A percentile compares a stretch with the other conserved stretches of the same genome.
Conservation (phyloP, 495 filamentous ascomycete species). For the Jackrogersella minutella region DNA sequence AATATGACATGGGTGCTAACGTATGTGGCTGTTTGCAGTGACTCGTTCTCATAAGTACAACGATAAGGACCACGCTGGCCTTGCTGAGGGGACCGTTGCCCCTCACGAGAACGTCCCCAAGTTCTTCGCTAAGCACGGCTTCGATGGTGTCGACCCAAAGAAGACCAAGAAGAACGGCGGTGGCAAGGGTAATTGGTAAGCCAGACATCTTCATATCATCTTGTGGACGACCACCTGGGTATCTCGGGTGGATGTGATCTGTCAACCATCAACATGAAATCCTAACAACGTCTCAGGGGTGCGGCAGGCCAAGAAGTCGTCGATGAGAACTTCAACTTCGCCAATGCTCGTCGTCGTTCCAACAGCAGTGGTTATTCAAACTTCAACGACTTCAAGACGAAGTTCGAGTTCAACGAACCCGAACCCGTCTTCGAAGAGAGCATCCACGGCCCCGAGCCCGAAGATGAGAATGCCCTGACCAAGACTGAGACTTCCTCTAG, state of each 20-base stretch:
- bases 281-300: conserved; percentile 66
- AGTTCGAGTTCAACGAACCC: conserved; percentile 85
- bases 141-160: conserved; percentile 81
- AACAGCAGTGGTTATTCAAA: conserved; percentile 87
- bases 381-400: conserved; percentile 97
- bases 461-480: conserved; percentile 57
- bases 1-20: conserved; percentile 31
- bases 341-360: conserved; percentile 88
- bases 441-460: conserved; percentile 65
- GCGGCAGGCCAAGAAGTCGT: conserved; percentile 81
- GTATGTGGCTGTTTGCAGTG: conserved; percentile 63
- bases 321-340: conserved; percentile 79
- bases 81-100: conserved; percentile 67
- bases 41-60: conserved; percentile 93
- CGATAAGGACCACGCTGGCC: conserved; percentile 82
- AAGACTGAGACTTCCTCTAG: conserved; percentile 64
- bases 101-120: conserved; percentile 80
- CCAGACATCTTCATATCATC: conserved; percentile 6
- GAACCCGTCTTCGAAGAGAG: conserved; percentile 90
- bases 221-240: too few relatives aligned
- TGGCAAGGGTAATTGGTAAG: conserved; percentile 94
- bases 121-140: conserved; percentile 90
- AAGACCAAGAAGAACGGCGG: conserved; percentile 97
- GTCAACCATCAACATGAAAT: neutral
- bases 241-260: neutral